Conservation (phyloP, 1,284 basidiomycete species). For the Ustilago xerochloae region DNA sequence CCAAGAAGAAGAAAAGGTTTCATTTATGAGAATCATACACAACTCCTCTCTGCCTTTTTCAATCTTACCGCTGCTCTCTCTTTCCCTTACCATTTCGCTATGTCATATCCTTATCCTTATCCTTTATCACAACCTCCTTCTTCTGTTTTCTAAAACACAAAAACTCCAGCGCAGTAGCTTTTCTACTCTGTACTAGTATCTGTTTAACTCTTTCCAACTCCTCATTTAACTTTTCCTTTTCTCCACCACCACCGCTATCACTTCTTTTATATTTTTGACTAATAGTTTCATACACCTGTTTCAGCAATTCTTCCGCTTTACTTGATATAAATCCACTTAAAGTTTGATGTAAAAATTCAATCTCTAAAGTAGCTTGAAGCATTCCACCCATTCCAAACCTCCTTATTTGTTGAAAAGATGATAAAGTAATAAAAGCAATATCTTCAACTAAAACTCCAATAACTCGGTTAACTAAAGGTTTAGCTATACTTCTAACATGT, state of each 20-base stretch:
- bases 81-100: background rate
- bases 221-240: slow-evolving; percentile 67
- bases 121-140: background rate
- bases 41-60: too few species aligned
- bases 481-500: slow-evolving; percentile 83
- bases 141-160: slow-evolving; percentile 74
- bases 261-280: slow-evolving; percentile 79
- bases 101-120: background rate
- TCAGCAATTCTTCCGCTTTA: slow-evolving; percentile 81
- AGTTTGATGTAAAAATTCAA: slow-evolving; percentile 98
- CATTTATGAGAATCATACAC: too few species aligned
- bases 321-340: slow-evolving; percentile 86
- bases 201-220: slow-evolving; percentile 91
- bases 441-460: slow-evolving; percentile 84
- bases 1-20: too few species aligned
- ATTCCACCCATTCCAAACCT: slow-evolving; percentile 98
- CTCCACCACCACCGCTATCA: background rate
- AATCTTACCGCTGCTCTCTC: too few species aligned
- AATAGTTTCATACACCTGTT: slow-evolving; percentile 92
- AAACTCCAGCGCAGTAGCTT: slow-evolving; percentile 93
- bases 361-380: slow-evolving; percentile 97
- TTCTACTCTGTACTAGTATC: slow-evolving; percentile 84
- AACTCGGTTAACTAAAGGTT: slow-evolving; percentile 81
- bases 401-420: slow-evolving; percentile 84
- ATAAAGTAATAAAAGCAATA: slow-evolving; percentile 82